phyloP scores from a whole-genome alignment of 257 asterid species.

The Henckelia pumila region DNA sequence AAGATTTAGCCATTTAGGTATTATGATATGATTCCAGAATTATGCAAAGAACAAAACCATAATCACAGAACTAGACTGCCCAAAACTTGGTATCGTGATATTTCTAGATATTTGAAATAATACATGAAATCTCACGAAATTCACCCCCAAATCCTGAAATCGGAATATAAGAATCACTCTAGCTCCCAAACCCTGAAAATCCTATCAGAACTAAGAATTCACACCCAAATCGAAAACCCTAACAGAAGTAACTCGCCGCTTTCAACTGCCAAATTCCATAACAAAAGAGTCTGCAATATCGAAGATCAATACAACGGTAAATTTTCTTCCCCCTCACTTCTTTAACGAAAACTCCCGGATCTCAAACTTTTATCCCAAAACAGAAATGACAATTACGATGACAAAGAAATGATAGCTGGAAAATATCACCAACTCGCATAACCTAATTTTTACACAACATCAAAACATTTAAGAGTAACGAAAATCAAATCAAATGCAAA shows the following conservation, averaged over 20 bases:
- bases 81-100: neutral
- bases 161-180: neutral
- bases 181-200: constrained; percentile 10
- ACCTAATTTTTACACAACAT: neutral
- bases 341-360: neutral
- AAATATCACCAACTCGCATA: neutral
- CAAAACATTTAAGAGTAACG: neutral
- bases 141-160: too few species aligned
- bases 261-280: constrained; percentile 21
- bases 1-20: neutral
- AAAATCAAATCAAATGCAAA: neutral
- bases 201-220: neutral
- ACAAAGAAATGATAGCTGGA: neutral
- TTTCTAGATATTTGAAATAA: too few species aligned
- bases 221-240: too few species aligned
- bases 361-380: constrained; percentile 14
- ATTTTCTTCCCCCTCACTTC: constrained; percentile 6
- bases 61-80: constrained; percentile 16
- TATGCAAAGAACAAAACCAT: constrained; percentile 1
- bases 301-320: neutral
- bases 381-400: constrained; percentile 1
- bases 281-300: constrained; percentile 13
- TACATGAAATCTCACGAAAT: neutral
- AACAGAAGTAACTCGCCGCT: neutral
- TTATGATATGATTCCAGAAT: neutral